A percentile compares a stretch with the other conserved stretches of the same genome.
Conservation (phyloP, 139 green algal species). For the Coelastrella sp. region DNA sequence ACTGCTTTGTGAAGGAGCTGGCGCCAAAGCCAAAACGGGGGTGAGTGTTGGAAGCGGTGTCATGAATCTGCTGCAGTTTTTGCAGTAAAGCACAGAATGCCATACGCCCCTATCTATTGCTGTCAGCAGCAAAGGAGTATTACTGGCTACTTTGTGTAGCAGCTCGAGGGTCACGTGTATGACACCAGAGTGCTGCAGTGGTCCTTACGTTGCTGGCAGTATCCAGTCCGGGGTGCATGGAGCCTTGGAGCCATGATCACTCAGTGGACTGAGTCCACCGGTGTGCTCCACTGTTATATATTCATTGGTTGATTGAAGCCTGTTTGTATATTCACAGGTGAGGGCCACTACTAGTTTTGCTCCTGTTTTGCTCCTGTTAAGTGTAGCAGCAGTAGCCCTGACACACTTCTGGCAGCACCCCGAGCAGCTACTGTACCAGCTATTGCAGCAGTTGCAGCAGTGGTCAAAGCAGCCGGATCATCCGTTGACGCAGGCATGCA, state of each 20-base stretch:
- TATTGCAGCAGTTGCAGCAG: conserved; percentile 25
- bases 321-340: background rate
- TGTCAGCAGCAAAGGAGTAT: too few species aligned
- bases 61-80: background rate
- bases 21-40: background rate
- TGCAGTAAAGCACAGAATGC: too few species aligned
- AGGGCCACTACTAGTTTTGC: background rate
- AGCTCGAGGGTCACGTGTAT: too few species aligned
- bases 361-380: conserved; percentile 4
- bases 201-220: too few species aligned
- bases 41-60: background rate
- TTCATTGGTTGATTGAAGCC: background rate
- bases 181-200: too few species aligned
- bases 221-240: background rate
- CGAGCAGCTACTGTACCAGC: conserved; percentile 1
- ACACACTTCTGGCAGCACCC: conserved; percentile 8
- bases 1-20: conserved; percentile 49
- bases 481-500: background rate
- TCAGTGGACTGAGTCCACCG: background rate
- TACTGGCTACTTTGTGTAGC: too few species aligned
- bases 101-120: too few species aligned
- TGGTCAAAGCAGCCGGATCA: background rate
- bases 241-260: background rate
- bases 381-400: background rate
- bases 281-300: too few species aligned